Percentiles rank a stretch among this genome's conserved stretches.
Evolutionary conservation across 2,329 filamentous ascomycete genomes (phyloP).

Genomic region (Diaporthe helianthi): DNA sequence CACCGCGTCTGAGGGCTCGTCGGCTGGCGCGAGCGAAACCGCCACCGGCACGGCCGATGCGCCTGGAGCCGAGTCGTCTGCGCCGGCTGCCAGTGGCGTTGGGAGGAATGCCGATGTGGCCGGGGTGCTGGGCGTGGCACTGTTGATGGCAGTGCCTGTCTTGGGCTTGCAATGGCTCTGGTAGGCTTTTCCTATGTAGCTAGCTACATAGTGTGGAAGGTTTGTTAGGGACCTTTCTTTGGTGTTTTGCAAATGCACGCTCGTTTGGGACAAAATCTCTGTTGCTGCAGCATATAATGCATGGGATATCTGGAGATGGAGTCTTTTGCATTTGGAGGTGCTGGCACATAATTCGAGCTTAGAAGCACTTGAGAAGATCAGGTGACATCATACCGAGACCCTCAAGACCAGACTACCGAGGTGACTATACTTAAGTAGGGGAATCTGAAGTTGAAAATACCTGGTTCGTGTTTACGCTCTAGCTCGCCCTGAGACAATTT

Average conservation of each 20-base stretch:
- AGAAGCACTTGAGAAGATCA: neutral
- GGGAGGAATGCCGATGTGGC: neutral
- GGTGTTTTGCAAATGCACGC: neutral
- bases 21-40: neutral
- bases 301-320: neutral
- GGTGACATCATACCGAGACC: neutral
- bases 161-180: conserved; percentile 9
- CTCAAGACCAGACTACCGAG: neutral
- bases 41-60: conserved; percentile 9
- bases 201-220: neutral
- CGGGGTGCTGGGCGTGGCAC: neutral
- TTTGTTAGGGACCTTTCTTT: neutral
- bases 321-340: neutral
- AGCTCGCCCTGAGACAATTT: neutral
- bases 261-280: neutral
- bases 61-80: neutral
- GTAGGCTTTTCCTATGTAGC: neutral
- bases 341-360: neutral
- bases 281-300: neutral
- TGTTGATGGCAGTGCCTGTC: neutral
- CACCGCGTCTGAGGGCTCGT: neutral
- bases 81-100: neutral
- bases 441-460: neutral
- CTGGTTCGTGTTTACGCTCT: neutral
- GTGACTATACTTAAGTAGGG: too few relatives aligned